Conservation (phyloP, 768 basidiomycete genomes). For the Lentinus tigrinus region DNA sequence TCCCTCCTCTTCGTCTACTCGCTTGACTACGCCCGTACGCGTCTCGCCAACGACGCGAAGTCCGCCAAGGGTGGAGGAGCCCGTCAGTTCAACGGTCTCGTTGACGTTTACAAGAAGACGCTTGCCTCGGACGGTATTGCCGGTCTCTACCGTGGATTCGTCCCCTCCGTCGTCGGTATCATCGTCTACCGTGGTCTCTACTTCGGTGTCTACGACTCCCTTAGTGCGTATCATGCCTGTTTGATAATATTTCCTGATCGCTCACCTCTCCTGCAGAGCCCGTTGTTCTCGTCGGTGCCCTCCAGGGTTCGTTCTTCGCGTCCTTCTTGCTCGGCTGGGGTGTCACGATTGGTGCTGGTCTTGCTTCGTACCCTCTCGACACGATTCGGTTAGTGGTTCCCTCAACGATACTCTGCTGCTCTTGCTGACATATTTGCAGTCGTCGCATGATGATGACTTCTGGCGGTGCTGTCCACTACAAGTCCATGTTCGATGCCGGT, state of each 20-base stretch:
- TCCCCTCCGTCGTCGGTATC: conserved; percentile 99
- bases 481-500: conserved; percentile 97
- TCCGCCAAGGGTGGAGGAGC: conserved; percentile 88
- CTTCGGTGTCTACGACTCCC: conserved; percentile 95
- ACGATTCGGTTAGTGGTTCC: conserved; percentile 68
- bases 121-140: conserved; percentile 96
- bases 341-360: conserved; percentile 99
- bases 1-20: conserved; percentile 99
- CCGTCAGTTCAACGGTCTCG: conserved; percentile 98
- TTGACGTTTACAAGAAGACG: conserved; percentile 97
- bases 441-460: conserved; percentile 99
- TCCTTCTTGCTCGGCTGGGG: conserved; percentile 98
- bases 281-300: conserved; percentile 92
- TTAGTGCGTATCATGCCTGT: conserved; percentile 55
- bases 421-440: conserved; percentile 43
- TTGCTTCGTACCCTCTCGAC: conserved; percentile 94
- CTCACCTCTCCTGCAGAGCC: conserved; percentile 61
- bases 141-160: conserved; percentile 99
- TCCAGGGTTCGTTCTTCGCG: conserved; percentile 95
- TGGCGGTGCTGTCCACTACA: conserved; percentile 93
- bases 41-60: conserved; percentile 97
- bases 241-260: conserved; percentile 15
- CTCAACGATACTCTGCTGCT: not conserved
- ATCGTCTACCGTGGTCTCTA: conserved; percentile 99
- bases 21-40: conserved; percentile 98